Base-by-base conservation (phyloP, 768 basidiomycete genomes). In the Vararia minispora region DNA sequence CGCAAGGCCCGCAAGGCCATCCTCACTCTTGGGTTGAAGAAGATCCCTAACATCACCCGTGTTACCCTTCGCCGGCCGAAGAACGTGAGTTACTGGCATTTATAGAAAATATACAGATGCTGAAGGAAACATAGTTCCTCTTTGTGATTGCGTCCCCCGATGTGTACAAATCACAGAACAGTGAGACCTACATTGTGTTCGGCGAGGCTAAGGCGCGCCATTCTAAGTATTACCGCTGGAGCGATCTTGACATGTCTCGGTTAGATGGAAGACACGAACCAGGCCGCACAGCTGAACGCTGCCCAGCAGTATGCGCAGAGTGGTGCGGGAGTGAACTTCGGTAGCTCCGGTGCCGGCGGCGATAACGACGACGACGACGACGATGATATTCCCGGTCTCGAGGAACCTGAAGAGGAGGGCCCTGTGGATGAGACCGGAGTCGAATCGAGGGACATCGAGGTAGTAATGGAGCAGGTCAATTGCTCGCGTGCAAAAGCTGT, bases 161-260 rank as follows among this genome's bases (percentile, higher is more conserved):
- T 48, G 95, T 99, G 38, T 99, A 86, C 79, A 97, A 97, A 71
- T 90, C 87, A 35, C 79, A 84, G 29, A 91, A 89, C 65, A 90
- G 88, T 57, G 95, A 99, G 64, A 89, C 85, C 63, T 97, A 99
- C 72, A 89, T 99, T 58, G 91, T 99, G 47, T 99, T 98, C 53
- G 95, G 95, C 47, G 95, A 98, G 70, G 92, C 87, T 39, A 90
- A 90, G 76, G 82, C 82, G 33, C 44, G 52, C 43, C 45, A 12
- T 23, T 38, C 25, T 9, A 8, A 14, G 9, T 14, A 18, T 20
- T 21, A 35, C 31, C 11, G 8, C n/a, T 28, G 11, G 9, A 43
- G 9, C n/a, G 17, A 24, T 22, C 6, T 28, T 16, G 12, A 32
- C 27, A 12, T 29, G 23, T 27, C 28, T 5, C 26, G 22, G 22